Conservation (phyloP, 1,139 yeast species). For the Hemisphaericaspora subhashii region DNA sequence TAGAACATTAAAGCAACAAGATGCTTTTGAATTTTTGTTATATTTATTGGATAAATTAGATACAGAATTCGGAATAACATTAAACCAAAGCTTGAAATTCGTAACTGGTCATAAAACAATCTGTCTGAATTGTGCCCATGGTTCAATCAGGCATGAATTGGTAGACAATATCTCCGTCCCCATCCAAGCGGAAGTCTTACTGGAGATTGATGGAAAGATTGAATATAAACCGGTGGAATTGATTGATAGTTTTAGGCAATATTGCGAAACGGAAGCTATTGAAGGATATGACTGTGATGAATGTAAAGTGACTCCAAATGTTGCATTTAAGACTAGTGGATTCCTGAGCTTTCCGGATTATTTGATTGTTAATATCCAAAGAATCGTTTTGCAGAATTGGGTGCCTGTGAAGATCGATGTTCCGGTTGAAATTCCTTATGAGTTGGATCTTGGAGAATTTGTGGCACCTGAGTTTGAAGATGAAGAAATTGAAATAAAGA, state of each 20-base stretch:
- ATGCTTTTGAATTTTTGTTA: slow-evolving; percentile 85
- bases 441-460: slow-evolving; percentile 32
- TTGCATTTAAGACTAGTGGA: slow-evolving; percentile 46
- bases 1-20: slow-evolving; percentile 87
- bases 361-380: slow-evolving; percentile 70
- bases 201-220: slow-evolving; percentile 46
- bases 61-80: slow-evolving; percentile 42
- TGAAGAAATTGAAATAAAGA: slow-evolving; percentile 41
- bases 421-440: slow-evolving; percentile 62
- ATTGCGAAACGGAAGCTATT: slow-evolving; percentile 53
- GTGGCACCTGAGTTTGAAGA: slow-evolving; percentile 31
- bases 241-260: slow-evolving; percentile 47
- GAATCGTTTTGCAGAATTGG: slow-evolving; percentile 88
- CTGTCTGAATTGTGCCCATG: slow-evolving; percentile 63
- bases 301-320: slow-evolving; percentile 47
- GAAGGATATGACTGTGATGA: slow-evolving; percentile 67
- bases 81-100: slow-evolving; percentile 61
- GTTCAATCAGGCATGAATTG: slow-evolving; percentile 56
- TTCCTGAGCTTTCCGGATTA: slow-evolving; percentile 69
- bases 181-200: slow-evolving; percentile 41
- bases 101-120: slow-evolving; percentile 62
- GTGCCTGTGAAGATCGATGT: slow-evolving; percentile 80
- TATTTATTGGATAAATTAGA: slow-evolving; percentile 68
- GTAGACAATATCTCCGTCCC: slow-evolving; percentile 72
- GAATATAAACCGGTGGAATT: slow-evolving; percentile 53